A percentile compares a stretch with the other conserved stretches of the same genome.
These are phyloP conservation scores for Penicillium oxalicum DNA, from an alignment of 2,329 filamentous ascomycete genomes.

Conservation along the genomic window DNA sequence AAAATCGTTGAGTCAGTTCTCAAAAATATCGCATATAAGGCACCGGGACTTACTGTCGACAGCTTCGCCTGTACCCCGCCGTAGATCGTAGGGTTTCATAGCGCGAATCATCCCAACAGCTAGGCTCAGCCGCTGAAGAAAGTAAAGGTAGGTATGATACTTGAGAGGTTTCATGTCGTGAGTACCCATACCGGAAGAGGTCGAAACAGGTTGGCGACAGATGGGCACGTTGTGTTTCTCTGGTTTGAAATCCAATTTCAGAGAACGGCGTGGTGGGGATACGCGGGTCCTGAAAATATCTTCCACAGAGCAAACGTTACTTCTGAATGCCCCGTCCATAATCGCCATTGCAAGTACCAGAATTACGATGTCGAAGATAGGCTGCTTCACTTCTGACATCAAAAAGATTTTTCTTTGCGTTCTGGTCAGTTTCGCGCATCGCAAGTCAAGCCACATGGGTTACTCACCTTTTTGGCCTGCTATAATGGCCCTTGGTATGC, in stretches of 20 bases:
- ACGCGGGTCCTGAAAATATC: background rate
- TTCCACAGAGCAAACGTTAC: background rate
- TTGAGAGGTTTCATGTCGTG: background rate
- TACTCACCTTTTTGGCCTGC: conserved; percentile 1
- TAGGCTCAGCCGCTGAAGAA: background rate
- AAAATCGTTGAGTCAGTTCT: background rate
- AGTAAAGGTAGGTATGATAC: background rate
- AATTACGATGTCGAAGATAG: background rate
- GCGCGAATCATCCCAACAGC: background rate
- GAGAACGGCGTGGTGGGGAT: background rate
- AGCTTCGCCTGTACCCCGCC: background rate
- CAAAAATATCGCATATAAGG: background rate
- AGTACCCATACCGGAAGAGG: background rate
- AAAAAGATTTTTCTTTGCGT: background rate
- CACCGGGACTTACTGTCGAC: background rate
- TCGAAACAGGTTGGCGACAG: background rate
- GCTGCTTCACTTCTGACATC: background rate
- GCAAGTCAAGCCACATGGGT: background rate
- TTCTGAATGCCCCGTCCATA: background rate
- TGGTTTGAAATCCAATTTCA: background rate
- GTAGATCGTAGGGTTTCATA: background rate
- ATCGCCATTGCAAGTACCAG: background rate
- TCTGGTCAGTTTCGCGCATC: background rate
- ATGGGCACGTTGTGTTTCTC: background rate
- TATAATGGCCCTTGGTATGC: background rate